Percentiles rank a stretch among this genome's conserved stretches.
Conservation (phyloP, 2,329 filamentous ascomycete species). For the Penicillium sp. region DNA sequence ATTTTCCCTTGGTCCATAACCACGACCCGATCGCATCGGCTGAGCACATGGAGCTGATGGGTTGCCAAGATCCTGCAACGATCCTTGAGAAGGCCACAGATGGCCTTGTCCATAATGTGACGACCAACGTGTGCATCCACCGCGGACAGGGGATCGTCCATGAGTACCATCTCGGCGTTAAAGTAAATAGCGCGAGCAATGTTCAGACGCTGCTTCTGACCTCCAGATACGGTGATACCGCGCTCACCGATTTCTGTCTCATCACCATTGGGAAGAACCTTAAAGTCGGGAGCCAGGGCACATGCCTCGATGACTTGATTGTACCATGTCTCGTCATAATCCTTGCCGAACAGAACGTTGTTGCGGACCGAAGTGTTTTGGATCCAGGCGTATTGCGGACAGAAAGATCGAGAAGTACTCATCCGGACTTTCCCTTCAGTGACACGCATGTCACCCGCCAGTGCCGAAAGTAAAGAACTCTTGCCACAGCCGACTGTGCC, state of each 20-base stretch:
- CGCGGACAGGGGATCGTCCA: slow-evolving; percentile 63
- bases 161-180: slow-evolving; percentile 60
- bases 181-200: slow-evolving; percentile 78
- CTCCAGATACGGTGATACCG: slow-evolving; percentile 91
- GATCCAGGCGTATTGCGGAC: slow-evolving; percentile 97
- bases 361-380: slow-evolving; percentile 84
- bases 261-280: slow-evolving; percentile 90
- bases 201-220: slow-evolving; percentile 92
- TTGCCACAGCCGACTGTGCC: slow-evolving; percentile 74
- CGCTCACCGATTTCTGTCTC: slow-evolving; percentile 91
- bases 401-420: slow-evolving; percentile 81
- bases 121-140: slow-evolving; percentile 59
- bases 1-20: slow-evolving; percentile 88
- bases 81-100: slow-evolving; percentile 80
- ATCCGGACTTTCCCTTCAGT: slow-evolving; percentile 74
- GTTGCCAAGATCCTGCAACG: slow-evolving; percentile 92
- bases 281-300: slow-evolving; percentile 78
- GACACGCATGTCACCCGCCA: slow-evolving; percentile 83
- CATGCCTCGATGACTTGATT: slow-evolving; percentile 80
- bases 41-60: slow-evolving; percentile 91
- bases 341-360: slow-evolving; percentile 88
- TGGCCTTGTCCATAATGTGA: slow-evolving; percentile 88
- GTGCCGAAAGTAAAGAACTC: slow-evolving; percentile 78
- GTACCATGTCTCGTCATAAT: slow-evolving; percentile 75
- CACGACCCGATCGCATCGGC: slow-evolving; percentile 84